Conservation (phyloP, 1,284 basidiomycete genomes). For the Laetiporus sulphureus region DNA sequence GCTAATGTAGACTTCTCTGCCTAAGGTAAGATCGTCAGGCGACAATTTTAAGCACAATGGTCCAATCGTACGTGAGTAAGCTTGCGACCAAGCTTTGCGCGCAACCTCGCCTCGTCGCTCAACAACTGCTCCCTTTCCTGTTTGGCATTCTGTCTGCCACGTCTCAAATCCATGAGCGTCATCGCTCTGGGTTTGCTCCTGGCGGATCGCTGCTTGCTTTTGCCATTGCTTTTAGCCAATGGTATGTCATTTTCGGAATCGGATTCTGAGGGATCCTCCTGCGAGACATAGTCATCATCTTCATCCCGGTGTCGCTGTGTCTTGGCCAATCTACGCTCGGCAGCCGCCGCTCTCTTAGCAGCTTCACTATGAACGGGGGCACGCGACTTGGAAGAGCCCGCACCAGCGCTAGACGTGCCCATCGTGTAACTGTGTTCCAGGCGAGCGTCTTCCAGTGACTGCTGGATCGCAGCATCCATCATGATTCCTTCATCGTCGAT, state of each 20-base stretch:
- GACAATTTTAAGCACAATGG: conserved; percentile 1
- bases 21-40: conserved; percentile 28
- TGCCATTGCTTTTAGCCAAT: conserved; percentile 26
- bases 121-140: too few relatives aligned
- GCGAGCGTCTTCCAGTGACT: conserved; percentile 41
- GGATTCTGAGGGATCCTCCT: too few relatives aligned
- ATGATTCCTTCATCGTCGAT: conserved; percentile 50
- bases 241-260: conserved; percentile 30
- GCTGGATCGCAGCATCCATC: conserved; percentile 48
- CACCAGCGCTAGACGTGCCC: conserved; percentile 29
- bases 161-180: too few relatives aligned
- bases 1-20: conserved; percentile 72
- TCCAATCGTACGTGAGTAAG: conserved; percentile 52
- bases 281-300: conserved; percentile 10
- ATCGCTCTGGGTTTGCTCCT: too few relatives aligned
- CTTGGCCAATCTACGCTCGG: conserved; percentile 42
- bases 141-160: too few relatives aligned
- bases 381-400: conserved; percentile 30
- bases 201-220: too few relatives aligned
- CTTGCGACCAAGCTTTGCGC: conserved; percentile 55
- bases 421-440: conserved; percentile 25
- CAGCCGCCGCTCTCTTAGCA: conserved; percentile 42
- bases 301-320: conserved; percentile 25
- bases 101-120: conserved; percentile 47
- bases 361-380: conserved; percentile 32